Evolutionary conservation across 2,329 filamentous ascomycete species (phyloP), one percentile per base, ranked within the genome.

Genomic region (Colletotrichum cereale): DNA sequence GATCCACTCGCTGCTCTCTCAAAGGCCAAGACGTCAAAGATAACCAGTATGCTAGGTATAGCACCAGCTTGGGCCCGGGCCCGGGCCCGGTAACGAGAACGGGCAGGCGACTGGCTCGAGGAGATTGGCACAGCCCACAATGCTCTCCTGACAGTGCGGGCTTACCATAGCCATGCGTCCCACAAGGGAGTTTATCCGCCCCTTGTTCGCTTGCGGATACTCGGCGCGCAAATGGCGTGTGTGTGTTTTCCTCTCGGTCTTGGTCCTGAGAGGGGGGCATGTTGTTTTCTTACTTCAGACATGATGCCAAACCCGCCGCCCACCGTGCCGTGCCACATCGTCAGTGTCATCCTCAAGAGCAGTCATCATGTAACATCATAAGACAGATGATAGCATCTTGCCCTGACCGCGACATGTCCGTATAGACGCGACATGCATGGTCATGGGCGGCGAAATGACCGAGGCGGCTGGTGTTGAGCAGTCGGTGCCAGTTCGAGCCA

Each of bases 201-300:
- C 67, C 57, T 21, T 36, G 16, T 11, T 52, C 40, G 34, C 56
- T 42, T 14, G n/a, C n/a, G n/a, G n/a, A n/a, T n/a, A 21, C 18
- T 64, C 67, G 63, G 67, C 67, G 66, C 63, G 63, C 36, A 67
- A 56, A 56, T 38, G 21, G 40, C 3, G 50, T 67, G 50, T 67
- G 67, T 18, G 40, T n/a, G 34, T 26, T 50, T 36, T n/a, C 34
- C 34, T 40, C 24, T 16, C 31, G 42, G 18, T 52, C 57, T 16
- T 18, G 40, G 18, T 52, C 57, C 12, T 18, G 40, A 7, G 7
- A 31, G 26, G 5, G 21, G 14, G 68, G 42, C 10, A 16, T 52
- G 58, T 21, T 34, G 44, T 14, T 21, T 52, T 62, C n/a, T 34
- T 24, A 12, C 50, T 29, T 38, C 12, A 29, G 40, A 38, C 56